These are phyloP conservation scores for Psilocybe mexicana DNA, from an alignment of 1,284 basidiomycete species.

Conservation along the genomic window DNA sequence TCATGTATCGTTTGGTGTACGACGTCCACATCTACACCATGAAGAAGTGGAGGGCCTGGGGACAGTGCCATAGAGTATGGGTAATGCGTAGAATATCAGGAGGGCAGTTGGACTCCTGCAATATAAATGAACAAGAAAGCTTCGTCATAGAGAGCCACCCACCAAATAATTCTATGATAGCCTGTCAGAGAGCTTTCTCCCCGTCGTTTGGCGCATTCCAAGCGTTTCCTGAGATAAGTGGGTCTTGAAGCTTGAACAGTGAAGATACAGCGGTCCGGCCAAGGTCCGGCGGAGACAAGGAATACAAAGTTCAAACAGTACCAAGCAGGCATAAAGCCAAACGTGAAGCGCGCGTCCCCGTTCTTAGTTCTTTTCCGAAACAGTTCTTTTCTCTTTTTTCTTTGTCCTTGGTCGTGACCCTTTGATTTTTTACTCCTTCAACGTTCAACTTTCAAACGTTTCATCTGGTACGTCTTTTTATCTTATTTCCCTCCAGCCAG, in stretches of 20 bases:
- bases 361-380: too few relatives aligned
- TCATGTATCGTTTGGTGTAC: slow-evolving; percentile 31
- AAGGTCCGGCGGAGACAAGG: neutral
- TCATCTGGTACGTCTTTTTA: neutral
- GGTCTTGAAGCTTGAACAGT: too few relatives aligned
- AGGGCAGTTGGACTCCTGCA: too few relatives aligned
- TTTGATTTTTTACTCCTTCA: neutral
- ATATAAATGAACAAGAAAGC: too few relatives aligned
- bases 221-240: too few relatives aligned
- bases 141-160: too few relatives aligned
- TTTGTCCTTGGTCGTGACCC: neutral
- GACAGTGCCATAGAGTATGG: neutral
- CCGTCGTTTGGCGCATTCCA: neutral
- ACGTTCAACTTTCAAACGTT: slow-evolving; percentile 4
- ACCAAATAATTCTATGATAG: too few relatives aligned
- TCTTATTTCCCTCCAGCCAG: slow-evolving; percentile 18
- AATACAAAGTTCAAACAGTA: neutral
- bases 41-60: neutral
- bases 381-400: too few relatives aligned
- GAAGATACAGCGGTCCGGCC: too few relatives aligned
- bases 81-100: too few relatives aligned
- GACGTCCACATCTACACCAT: slow-evolving; percentile 13
- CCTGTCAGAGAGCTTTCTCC: neutral
- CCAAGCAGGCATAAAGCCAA: neutral
- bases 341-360: neutral